Evolutionary conservation across 106 monocot genomes (phyloP), one percentile per base, ranked within the genome.

Genomic region (Dioscorea zingiberensis): DNA sequence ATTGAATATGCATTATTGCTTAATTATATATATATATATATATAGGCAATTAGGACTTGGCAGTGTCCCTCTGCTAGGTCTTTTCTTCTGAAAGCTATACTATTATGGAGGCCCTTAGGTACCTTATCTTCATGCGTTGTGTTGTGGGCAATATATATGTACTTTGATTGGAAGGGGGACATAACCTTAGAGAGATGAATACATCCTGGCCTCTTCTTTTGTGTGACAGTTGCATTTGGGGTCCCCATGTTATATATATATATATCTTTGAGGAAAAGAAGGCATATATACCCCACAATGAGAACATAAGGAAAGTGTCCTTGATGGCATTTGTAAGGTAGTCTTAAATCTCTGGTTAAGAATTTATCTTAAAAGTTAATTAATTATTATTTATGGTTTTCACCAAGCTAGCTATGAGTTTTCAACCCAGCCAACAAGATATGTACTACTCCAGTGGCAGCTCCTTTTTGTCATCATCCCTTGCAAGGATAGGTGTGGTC

Each of bases 391-490:
- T n/a, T n/a, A n/a, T n/a, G n/a, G n/a, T n/a, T n/a, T n/a, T n/a
- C n/a, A n/a, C n/a, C n/a, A n/a, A n/a, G n/a, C n/a, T n/a, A n/a
- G n/a, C n/a, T n/a, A n/a, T n/a, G 38, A 38, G 10, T 38, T 38
- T 38, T 38, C 38, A 56, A 7, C 56, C 4, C 23, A 10, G 21
- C 24, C 16, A 18, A 53, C 53, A 53, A 38, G 10, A 16, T 53
- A 21, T 53, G n/a, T 5, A 53, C 53, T 53, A 21, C 13, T 21
- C 1, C 21, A 23, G 21, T 56, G 56, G 56, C 56, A 56, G 23
- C 56, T 56, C 56, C 56, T 56, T 56, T 59, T 59, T 59, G 59
- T 13, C 12, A 59, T 59, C 16, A 59, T 59, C 59, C 59, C 26
- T 17, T 29, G 25, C 17, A 28, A 28, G 24, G 27, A 15, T 7